Evolutionary conservation across 805 yeast species (phyloP).

Genomic region (Teunomyces barrocoloradensis): DNA sequence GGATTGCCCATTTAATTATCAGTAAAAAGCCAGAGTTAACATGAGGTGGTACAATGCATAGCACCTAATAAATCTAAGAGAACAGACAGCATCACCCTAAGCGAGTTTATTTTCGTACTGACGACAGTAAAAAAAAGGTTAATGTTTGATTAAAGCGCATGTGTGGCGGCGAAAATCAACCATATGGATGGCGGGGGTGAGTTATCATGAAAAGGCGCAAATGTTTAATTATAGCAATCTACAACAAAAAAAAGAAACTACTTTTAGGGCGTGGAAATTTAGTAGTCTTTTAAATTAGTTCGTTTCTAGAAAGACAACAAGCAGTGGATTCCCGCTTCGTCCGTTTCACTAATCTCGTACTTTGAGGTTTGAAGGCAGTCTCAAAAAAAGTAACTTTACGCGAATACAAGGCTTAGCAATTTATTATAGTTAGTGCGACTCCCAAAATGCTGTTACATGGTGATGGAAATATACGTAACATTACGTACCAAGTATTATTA

Average conservation of each 20-base stretch:
- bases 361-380: background rate
- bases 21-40: background rate
- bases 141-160: too few relatives aligned
- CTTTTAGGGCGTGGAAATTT: background rate
- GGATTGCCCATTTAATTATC: background rate
- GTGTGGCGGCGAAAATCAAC: too few relatives aligned
- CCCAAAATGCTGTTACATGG: background rate
- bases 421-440: background rate
- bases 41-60: background rate
- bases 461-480: background rate
- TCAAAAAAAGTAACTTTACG: background rate
- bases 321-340: background rate
- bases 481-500: background rate
- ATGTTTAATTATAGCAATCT: too few relatives aligned
- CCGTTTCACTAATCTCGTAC: background rate
- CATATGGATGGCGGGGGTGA: too few relatives aligned
- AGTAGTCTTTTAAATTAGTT: background rate
- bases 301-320: background rate
- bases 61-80: background rate
- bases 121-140: too few relatives aligned
- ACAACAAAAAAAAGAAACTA: background rate
- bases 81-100: background rate
- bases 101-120: background rate
- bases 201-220: too few relatives aligned
- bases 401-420: background rate